These are phyloP conservation scores for Kwoniella mangroviensis DNA, from an alignment of 768 basidiomycete species.

Conservation along the genomic window DNA sequence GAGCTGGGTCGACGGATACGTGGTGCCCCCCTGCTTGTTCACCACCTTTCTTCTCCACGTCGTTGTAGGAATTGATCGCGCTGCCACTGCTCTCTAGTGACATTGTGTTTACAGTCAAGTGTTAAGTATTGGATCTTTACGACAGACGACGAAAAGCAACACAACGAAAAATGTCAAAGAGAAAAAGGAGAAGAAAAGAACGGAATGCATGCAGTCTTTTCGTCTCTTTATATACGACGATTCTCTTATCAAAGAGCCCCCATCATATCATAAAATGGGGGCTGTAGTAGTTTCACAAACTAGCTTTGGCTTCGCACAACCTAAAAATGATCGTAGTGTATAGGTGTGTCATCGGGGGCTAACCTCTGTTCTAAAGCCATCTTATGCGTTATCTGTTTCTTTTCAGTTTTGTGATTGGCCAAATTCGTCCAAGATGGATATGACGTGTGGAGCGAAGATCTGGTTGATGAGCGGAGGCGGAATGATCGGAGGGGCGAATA, in stretches of 20 bases:
- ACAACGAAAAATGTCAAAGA: not conserved
- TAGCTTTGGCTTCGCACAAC: no score
- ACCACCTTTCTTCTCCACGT: slow-evolving; percentile 18
- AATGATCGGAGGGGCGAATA: no score
- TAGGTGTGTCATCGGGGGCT: not conserved
- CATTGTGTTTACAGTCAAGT: not conserved
- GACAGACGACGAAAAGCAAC: not conserved
- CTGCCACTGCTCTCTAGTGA: slow-evolving; percentile 4
- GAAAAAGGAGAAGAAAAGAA: not conserved
- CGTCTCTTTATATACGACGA: not conserved
- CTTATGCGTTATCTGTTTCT: not conserved
- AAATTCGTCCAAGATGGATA: no score
- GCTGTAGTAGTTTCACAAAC: no score
- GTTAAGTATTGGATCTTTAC: not conserved
- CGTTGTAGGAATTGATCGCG: not conserved
- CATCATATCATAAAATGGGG: no score
- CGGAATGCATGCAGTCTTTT: not conserved
- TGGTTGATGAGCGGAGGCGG: no score
- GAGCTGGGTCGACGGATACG: slow-evolving; percentile 17
- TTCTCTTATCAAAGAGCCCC: no score
- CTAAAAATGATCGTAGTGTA: not conserved
- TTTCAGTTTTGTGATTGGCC: not conserved
- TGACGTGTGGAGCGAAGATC: not conserved
- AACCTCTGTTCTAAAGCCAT: not conserved
- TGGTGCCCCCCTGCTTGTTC: not conserved